These are phyloP conservation scores for Phytophthora pinifolia DNA, from an alignment of 352 stramenopile genomes.

Conservation along the genomic window DNA sequence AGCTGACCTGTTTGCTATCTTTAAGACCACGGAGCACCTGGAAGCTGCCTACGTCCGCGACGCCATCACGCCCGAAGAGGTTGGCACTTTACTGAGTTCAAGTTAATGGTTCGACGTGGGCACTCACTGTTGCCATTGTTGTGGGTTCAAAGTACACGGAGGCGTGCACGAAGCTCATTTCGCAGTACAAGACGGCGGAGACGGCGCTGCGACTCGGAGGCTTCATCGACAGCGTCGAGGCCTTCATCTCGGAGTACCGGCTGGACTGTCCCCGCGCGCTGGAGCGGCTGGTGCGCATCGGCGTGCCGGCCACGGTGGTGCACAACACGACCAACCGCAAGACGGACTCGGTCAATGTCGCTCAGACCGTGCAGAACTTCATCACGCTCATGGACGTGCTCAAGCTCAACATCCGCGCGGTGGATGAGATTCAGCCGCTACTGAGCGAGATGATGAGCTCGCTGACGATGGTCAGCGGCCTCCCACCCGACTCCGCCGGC, in stretches of 20 bases:
- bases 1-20: constrained; percentile 96
- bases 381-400: constrained; percentile 99
- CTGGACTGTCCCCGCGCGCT: constrained; percentile 96
- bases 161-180: constrained; percentile 97
- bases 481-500: constrained; percentile 93
- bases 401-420: constrained; percentile 96
- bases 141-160: constrained; percentile 87
- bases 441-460: constrained; percentile 96
- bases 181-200: constrained; percentile 97
- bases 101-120: too few species aligned
- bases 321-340: constrained; percentile 81
- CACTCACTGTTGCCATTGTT: background rate
- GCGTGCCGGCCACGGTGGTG: constrained; percentile 92
- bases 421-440: constrained; percentile 97
- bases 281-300: constrained; percentile 93
- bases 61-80: constrained; percentile 91
- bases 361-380: constrained; percentile 96
- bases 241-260: constrained; percentile 95
- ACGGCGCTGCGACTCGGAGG: constrained; percentile 85
- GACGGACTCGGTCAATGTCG: constrained; percentile 90
- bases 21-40: constrained; percentile 97
- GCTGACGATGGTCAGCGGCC: constrained; percentile 92
- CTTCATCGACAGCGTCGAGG: constrained; percentile 65
- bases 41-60: constrained; percentile 97
- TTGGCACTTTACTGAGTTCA: constrained; percentile 16